Evolutionary conservation across 208 protist genomes (phyloP).

Genomic region (Wallacemonas sp.): DNA sequence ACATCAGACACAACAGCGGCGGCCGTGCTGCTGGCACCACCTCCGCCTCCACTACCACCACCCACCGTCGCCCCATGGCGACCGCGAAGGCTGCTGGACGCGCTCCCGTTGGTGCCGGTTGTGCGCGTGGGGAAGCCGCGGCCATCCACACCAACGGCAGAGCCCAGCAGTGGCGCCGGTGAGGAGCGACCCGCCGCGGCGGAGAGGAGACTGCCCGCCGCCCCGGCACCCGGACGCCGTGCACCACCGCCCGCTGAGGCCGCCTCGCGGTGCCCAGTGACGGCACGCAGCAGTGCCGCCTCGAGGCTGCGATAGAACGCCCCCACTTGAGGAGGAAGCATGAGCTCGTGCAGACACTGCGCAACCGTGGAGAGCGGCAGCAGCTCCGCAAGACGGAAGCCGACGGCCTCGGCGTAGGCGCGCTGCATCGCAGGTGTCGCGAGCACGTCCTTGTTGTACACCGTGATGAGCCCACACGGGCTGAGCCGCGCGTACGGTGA

Average conservation of each 20-base stretch:
- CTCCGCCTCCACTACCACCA: background rate
- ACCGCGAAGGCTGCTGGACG: background rate
- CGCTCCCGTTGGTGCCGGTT: background rate
- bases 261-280: slow-evolving; percentile 25
- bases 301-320: slow-evolving; percentile 67
- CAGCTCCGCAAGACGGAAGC: slow-evolving; percentile 38
- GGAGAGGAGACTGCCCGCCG: background rate
- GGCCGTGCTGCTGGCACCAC: slow-evolving; percentile 4
- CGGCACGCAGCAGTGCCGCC: slow-evolving; percentile 29
- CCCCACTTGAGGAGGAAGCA: slow-evolving; percentile 55
- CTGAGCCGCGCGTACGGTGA: slow-evolving; percentile 46
- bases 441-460: slow-evolving; percentile 24
- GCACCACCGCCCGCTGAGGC: slow-evolving; percentile 12
- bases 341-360: slow-evolving; percentile 35
- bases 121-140: background rate
- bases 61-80: background rate
- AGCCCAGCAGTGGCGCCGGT: background rate
- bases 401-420: slow-evolving; percentile 51
- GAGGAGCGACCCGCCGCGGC: background rate
- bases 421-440: slow-evolving; percentile 43
- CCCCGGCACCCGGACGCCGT: slow-evolving; percentile 3
- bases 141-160: background rate
- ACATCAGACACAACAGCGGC: slow-evolving; percentile 18
- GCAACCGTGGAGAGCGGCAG: slow-evolving; percentile 54
- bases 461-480: slow-evolving; percentile 59